A percentile compares a stretch with the other conserved stretches of the same genome.
These are phyloP conservation scores for Cyberlindnera maritima DNA, from an alignment of 805 yeast genomes.

Conservation along the genomic window DNA sequence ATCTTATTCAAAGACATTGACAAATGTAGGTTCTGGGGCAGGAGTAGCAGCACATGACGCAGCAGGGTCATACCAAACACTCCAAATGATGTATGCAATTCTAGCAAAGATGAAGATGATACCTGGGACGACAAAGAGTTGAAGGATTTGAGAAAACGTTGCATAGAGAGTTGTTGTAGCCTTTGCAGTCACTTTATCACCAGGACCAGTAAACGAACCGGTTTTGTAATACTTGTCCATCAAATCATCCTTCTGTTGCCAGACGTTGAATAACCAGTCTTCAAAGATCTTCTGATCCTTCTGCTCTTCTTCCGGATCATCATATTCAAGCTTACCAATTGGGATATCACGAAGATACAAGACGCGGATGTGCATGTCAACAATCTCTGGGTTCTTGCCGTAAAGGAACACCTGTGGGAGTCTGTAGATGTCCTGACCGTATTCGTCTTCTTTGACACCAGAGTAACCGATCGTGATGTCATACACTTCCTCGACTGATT, in stretches of 20 bases:
- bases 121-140: slow-evolving; percentile 33
- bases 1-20: slow-evolving; percentile 6
- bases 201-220: slow-evolving; percentile 45
- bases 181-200: slow-evolving; percentile 14
- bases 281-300: slow-evolving; percentile 49
- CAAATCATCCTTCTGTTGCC: slow-evolving; percentile 76
- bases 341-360: slow-evolving; percentile 64
- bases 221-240: slow-evolving; percentile 58
- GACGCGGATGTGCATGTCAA: slow-evolving; percentile 64
- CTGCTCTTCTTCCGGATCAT: slow-evolving; percentile 41
- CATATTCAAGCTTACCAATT: slow-evolving; percentile 44
- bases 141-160: slow-evolving; percentile 28
- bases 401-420: slow-evolving; percentile 58
- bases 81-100: slow-evolving; percentile 6
- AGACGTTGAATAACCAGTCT: slow-evolving; percentile 68
- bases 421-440: slow-evolving; percentile 76
- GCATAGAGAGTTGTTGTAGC: slow-evolving; percentile 22
- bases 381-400: slow-evolving; percentile 69
- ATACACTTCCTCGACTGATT: slow-evolving; percentile 57
- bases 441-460: slow-evolving; percentile 59
- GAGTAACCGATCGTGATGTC: slow-evolving; percentile 84
- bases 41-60: slow-evolving; percentile 8
- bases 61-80: slow-evolving; percentile 4
- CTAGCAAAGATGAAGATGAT: slow-evolving; percentile 22
- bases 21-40: slow-evolving; percentile 1